These are phyloP conservation scores for Favolaschia claudopus DNA, from an alignment of 768 basidiomycete genomes.

Conservation along the genomic window DNA sequence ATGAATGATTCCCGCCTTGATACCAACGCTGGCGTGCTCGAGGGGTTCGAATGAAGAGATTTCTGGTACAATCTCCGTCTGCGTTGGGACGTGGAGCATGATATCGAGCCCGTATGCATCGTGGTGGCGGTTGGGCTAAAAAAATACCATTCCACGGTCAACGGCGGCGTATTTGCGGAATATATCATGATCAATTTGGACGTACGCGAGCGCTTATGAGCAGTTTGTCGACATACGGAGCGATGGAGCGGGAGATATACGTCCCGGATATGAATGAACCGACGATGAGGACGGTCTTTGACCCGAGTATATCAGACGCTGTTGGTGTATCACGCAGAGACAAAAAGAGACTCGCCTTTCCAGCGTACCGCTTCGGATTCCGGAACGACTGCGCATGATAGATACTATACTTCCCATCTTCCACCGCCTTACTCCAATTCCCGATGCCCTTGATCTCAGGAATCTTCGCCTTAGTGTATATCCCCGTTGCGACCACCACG, in stretches of 20 bases:
- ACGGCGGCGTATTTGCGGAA: not conserved
- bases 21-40: slow-evolving; percentile 4
- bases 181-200: no score
- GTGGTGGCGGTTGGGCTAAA: slow-evolving; percentile 29
- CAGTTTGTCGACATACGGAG: slow-evolving; percentile 10
- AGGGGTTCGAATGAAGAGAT: slow-evolving; percentile 35
- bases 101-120: slow-evolving; percentile 11
- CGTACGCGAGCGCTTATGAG: slow-evolving; percentile 25
- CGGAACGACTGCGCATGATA: slow-evolving; percentile 42
- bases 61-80: slow-evolving; percentile 36
- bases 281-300: slow-evolving; percentile 25
- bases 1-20: slow-evolving; percentile 31
- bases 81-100: slow-evolving; percentile 28
- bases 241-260: slow-evolving; percentile 22
- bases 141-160: not conserved
- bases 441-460: slow-evolving; percentile 37
- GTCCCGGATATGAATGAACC: slow-evolving; percentile 23
- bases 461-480: slow-evolving; percentile 36
- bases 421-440: slow-evolving; percentile 32
- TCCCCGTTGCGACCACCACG: slow-evolving; percentile 40
- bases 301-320: not conserved
- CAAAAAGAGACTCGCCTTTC: slow-evolving; percentile 30
- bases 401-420: slow-evolving; percentile 22
- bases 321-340: not conserved
- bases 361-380: slow-evolving; percentile 33